Percentiles rank a stretch among this genome's conserved stretches.
Evolutionary conservation across 177 flowering plant genomes (phyloP).

Genomic region (Tripterygium wilfordii): DNA sequence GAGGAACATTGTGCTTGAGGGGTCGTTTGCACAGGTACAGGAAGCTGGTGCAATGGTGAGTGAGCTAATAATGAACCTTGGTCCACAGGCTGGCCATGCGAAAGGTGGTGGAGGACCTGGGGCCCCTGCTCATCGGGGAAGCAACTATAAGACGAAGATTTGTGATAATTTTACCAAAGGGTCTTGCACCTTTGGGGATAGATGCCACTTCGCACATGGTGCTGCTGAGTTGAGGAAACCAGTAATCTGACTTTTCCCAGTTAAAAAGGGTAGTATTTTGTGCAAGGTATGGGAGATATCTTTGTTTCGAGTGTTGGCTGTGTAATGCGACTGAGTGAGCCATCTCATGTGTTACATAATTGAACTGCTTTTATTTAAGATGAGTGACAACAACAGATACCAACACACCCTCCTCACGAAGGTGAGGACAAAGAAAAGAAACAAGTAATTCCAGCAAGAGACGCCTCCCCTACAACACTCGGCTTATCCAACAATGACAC

Average conservation of each 20-base stretch:
- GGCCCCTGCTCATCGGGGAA: slow-evolving; percentile 16
- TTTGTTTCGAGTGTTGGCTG: neutral
- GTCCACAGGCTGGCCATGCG: slow-evolving; percentile 23
- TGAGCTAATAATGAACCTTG: slow-evolving; percentile 56
- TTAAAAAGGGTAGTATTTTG: too few species aligned
- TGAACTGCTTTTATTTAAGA: too few species aligned
- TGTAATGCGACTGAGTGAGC: too few species aligned
- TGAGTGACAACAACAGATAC: too few species aligned
- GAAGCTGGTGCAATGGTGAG: slow-evolving; percentile 78
- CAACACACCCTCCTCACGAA: too few species aligned
- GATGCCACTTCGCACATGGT: slow-evolving; percentile 88
- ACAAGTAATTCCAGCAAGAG: too few species aligned
- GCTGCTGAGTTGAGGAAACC: slow-evolving; percentile 55
- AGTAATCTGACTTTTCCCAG: slow-evolving; percentile 22
- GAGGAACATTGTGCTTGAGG: slow-evolving; percentile 81
- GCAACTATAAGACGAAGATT: slow-evolving; percentile 70
- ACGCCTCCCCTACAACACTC: too few species aligned
- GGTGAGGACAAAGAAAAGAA: too few species aligned
- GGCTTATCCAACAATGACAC: too few species aligned
- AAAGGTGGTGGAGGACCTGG: slow-evolving; percentile 14
- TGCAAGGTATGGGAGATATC: too few species aligned
- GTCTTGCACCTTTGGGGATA: slow-evolving; percentile 74
- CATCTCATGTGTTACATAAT: too few species aligned
- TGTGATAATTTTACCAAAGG: slow-evolving; percentile 81
- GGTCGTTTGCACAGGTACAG: slow-evolving; percentile 76